These are phyloP conservation scores for Naganishia albida DNA, from an alignment of 1,284 basidiomycete species.

Conservation along the genomic window DNA sequence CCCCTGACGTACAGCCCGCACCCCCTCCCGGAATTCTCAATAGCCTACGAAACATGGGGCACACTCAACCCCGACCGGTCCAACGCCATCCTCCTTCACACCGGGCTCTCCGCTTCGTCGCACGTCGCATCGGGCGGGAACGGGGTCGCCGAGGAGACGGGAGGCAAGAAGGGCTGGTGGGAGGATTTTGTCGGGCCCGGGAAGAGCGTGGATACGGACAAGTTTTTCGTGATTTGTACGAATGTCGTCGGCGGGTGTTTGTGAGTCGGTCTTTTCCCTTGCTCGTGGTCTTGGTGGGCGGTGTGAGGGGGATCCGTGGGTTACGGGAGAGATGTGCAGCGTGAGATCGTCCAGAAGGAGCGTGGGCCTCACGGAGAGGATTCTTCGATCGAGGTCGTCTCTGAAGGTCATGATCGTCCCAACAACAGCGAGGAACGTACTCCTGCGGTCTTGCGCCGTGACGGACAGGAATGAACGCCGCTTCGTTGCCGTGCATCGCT, in stretches of 20 bases:
- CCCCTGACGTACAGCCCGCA: conserved; percentile 71
- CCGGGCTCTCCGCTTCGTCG: conserved; percentile 90
- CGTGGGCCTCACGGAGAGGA: too few relatives aligned
- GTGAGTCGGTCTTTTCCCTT: conserved; percentile 14
- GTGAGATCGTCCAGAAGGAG: too few relatives aligned
- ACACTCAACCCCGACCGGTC: conserved; percentile 72
- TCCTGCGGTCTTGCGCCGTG: too few relatives aligned
- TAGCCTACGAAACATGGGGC: conserved; percentile 99
- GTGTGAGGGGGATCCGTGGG: too few relatives aligned
- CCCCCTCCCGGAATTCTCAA: conserved; percentile 64
- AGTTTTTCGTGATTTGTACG: conserved; percentile 92
- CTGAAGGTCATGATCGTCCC: too few relatives aligned
- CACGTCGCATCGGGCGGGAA: conserved; percentile 82
- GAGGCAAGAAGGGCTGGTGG: conserved; percentile 79
- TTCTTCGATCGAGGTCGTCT: too few relatives aligned
- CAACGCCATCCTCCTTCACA: conserved; percentile 96
- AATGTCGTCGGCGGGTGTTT: conserved; percentile 98
- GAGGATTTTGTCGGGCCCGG: conserved; percentile 96
- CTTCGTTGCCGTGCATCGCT: too few relatives aligned
- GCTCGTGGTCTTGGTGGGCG: neutral
- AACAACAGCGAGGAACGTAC: too few relatives aligned
- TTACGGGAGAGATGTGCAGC: too few relatives aligned
- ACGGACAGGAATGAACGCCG: too few relatives aligned
- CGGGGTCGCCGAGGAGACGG: conserved; percentile 66
- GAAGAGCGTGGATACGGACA: conserved; percentile 87